Evolutionary conservation across 2,329 filamentous ascomycete genomes (phyloP), one percentile per base, ranked within the genome.

Genomic region (Biscogniauxia marginata): DNA sequence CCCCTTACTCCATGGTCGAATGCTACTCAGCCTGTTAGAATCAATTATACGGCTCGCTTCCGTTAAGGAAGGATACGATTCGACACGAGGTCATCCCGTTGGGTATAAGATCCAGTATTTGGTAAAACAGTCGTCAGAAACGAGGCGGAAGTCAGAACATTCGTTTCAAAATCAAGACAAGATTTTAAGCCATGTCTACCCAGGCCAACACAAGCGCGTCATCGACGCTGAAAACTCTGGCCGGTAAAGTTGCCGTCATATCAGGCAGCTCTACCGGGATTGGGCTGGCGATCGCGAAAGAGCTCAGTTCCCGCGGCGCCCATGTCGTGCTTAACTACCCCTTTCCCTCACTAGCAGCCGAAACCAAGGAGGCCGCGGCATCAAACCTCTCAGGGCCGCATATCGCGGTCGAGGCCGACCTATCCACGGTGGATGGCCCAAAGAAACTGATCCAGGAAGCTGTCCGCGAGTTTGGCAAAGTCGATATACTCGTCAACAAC

Each of bases 231-330:
- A 20, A 49, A n/a, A 24, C 46, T 6, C 46, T 49, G 9, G 20
- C 20, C 22, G 66, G 63, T 48, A 82, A 83, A 62, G 79, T 81
- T 46, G 79, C 84, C 4, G 74, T 85, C 16, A 73, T 86, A 25
- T 75, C 73, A 11, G 77, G 76, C 25, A 74, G 72, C 23, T 71
- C 67, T 54, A 74, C 71, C 21, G 78, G 78, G 47, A 79, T 80
- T 55, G 78, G 78, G 21, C 69, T 71, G 9, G 76, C 76, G 25
- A 77, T 79, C 25, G 75, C 74, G 2, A 65, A 67, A 23, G 77
- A 79, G 52, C 70, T 80, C 2, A 70, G 76, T 11, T 70, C 72
- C 45, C 74, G 75, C 13, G 79, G 79, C 47, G 78, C 79, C 30
- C 71, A 71, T 44, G 70, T 80, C 7, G 76, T 79, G 7, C 67